These are phyloP conservation scores for Delphinella strobiligena DNA, from an alignment of 2,329 filamentous ascomycete species.

Conservation along the genomic window DNA sequence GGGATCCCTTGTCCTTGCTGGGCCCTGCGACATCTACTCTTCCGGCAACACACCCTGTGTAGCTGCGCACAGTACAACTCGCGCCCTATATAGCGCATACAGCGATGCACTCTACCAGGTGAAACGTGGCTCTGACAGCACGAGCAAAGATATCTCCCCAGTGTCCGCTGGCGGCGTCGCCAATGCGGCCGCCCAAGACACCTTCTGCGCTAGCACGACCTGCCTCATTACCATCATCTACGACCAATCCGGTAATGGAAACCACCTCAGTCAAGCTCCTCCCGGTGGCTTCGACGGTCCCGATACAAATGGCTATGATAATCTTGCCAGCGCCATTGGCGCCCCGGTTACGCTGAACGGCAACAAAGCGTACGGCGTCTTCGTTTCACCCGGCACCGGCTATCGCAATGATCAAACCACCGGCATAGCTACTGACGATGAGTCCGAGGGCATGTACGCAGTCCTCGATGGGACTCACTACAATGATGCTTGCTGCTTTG, in stretches of 20 bases:
- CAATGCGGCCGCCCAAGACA: slow-evolving; percentile 43
- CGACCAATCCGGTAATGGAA: slow-evolving; percentile 50
- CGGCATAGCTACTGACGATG: slow-evolving; percentile 44
- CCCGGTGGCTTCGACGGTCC: slow-evolving; percentile 45
- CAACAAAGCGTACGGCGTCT: slow-evolving; percentile 50
- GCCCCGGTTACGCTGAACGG: slow-evolving; percentile 48
- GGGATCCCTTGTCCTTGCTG: slow-evolving; percentile 35
- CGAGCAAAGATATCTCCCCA: slow-evolving; percentile 38
- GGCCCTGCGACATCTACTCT: slow-evolving; percentile 50
- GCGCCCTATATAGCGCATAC: slow-evolving; percentile 46
- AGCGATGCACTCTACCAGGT: slow-evolving; percentile 48
- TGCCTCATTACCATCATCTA: slow-evolving; percentile 30
- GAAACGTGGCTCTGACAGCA: slow-evolving; percentile 40
- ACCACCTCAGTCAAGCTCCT: slow-evolving; percentile 52
- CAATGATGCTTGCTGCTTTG: slow-evolving; percentile 42
- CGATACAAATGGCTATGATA: slow-evolving; percentile 45
- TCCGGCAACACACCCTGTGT: slow-evolving; percentile 49
- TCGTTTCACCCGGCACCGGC: slow-evolving; percentile 48
- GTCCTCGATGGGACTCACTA: slow-evolving; percentile 49
- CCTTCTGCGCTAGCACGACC: slow-evolving; percentile 16
- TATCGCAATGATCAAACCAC: slow-evolving; percentile 47
- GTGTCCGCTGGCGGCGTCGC: slow-evolving; percentile 49
- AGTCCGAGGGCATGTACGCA: slow-evolving; percentile 48
- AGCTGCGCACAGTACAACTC: slow-evolving; percentile 53
- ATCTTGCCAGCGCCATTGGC: slow-evolving; percentile 45